Evolutionary conservation across 129 eudicot species (phyloP), one percentile per base, ranked within the genome.

Genomic region (Rutidosis leptorrhynchoides): DNA sequence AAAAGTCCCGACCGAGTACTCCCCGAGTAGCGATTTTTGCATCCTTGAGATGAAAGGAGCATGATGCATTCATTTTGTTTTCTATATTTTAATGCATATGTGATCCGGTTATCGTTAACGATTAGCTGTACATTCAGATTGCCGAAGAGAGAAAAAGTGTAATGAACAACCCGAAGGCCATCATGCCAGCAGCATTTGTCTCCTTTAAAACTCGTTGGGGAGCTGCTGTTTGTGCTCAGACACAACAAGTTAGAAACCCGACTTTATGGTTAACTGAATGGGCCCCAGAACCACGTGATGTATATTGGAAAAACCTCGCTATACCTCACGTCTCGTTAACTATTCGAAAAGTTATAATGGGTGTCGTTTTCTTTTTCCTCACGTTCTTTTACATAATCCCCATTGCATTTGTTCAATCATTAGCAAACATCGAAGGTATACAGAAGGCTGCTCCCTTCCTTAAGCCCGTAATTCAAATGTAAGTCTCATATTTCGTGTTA

Each of bases 271-370:
- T 89, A 33, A 89, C 97, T 48, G 95, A 80, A 55, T 89, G 97
- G 97, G 97, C 95, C 12, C 77, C 97, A 0, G 95, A 89, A 78
- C 97, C 95, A 21, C 95, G 97, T 42, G 95, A 89, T 15, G 84
- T 89, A 1, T 89, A 81, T 37, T 89, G 95, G 95, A 69, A 74
- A 67, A 89, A 89, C 76, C 75, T 89, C 29, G 80, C 95, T 28
- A 87, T 89, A 48, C 97, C 97, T 24, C 71, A 83, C 29, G 97
- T 89, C 63, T 80, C 85, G 6, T 73, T 89, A 58, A 64, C 80
- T 17, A 76, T 89, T 46, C 82, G 87, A 62, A 89, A 74, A 80
- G 86, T 89, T 67, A 32, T 85, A 40, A 74, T 82, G 67, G 72
- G 79, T 4, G 82, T 86, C 8, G 82, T 86, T 19, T 89, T 89